Evolutionary conservation across 2,329 filamentous ascomycete species (phyloP).

Genomic region (Exophiala alcalophila): DNA sequence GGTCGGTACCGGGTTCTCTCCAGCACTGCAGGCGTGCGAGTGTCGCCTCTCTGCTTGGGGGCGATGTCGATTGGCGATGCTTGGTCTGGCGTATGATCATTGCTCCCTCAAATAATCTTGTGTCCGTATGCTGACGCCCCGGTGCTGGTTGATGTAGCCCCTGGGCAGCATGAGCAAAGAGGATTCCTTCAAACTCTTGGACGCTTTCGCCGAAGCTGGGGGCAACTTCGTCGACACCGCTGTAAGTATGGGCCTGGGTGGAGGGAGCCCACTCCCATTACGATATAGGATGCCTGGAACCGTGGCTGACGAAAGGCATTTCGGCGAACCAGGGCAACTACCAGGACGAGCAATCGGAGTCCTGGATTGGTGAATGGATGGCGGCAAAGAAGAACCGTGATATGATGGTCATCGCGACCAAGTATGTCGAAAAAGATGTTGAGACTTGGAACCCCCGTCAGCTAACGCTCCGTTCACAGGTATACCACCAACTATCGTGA

Average conservation of each 20-base stretch:
- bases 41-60: slow-evolving; percentile 58
- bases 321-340: slow-evolving; percentile 58
- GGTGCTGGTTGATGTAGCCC: slow-evolving; percentile 1
- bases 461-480: slow-evolving; percentile 52
- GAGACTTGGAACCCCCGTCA: neutral
- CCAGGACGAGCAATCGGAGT: slow-evolving; percentile 61
- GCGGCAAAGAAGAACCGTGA: slow-evolving; percentile 60
- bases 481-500: slow-evolving; percentile 58
- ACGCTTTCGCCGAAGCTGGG: slow-evolving; percentile 61
- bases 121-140: slow-evolving; percentile 52
- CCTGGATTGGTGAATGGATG: slow-evolving; percentile 63
- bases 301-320: neutral
- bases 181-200: slow-evolving; percentile 61
- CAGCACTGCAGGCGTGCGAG: slow-evolving; percentile 62
- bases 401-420: slow-evolving; percentile 68
- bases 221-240: slow-evolving; percentile 73
- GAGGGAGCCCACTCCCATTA: too few relatives aligned
- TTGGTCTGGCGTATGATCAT: too few relatives aligned
- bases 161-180: slow-evolving; percentile 57
- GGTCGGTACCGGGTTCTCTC: slow-evolving; percentile 65
- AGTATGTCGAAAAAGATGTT: slow-evolving; percentile 44
- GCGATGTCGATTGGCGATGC: slow-evolving; percentile 41
- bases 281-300: too few relatives aligned
- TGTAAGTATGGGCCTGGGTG: too few relatives aligned
- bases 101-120: too few relatives aligned